Evolutionary conservation across 768 basidiomycete species (phyloP), one percentile per base, ranked within the genome.

Genomic region (Amanita rubescens): DNA sequence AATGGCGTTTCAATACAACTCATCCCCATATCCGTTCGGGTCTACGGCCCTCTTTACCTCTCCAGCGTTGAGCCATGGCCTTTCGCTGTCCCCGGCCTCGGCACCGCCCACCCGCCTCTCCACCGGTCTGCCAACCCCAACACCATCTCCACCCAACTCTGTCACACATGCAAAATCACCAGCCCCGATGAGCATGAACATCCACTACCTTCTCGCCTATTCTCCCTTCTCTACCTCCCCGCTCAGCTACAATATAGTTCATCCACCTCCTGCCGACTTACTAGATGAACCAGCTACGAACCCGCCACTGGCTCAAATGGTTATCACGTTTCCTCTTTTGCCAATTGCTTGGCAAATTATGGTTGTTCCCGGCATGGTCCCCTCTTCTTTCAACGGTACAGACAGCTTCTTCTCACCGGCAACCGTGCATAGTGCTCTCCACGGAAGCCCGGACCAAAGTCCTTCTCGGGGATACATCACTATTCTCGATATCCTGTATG

Each of bases 401-500:
- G 48, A 33, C 10, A 34, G 48, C 15, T 1, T 49, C 7, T 49
- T 49, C 34, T 49, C 48, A 9, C 48, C 48, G 10, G 32, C 48
- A 10, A 35, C 25, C 22, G 14, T 22, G 6, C 14, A 14, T n/a
- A 37, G 20, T 20, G 15, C 52, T 60, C 7, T 59, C 59, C 24
- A 53, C 64, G 5, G 67, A 62, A 19, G 59, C 65, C 22, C 50
- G 19, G 48, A 37, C 33, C 33, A 24, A 9, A 22, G 15, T 15
- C 38, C 38, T 7, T 35, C 32, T n/a, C 17, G 25, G 20, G 37
- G 38, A n/a, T 68, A 63, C 57, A 67, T 77, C 48, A 69, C 75
- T 6, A 71, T 82, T 55, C 65, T 64, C 12, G 82, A 83, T 63
- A 75, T 83, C 24, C 64, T 83, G 10, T 63, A 68, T 9, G 66